These are phyloP conservation scores for Melampsora larici-populina DNA, from an alignment of 1,284 basidiomycete species.

Conservation along the genomic window DNA sequence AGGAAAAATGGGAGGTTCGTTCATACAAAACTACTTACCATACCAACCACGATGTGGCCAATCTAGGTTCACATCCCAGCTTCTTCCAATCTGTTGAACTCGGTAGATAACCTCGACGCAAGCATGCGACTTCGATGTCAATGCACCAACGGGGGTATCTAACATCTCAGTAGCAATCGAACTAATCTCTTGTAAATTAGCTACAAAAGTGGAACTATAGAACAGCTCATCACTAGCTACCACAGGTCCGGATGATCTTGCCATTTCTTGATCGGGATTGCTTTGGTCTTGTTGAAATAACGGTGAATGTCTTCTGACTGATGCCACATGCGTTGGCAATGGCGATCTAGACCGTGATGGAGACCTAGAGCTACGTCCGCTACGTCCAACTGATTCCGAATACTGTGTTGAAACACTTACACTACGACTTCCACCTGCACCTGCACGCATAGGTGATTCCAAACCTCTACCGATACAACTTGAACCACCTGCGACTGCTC, in stretches of 20 bases:
- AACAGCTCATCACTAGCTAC: slow-evolving; percentile 44
- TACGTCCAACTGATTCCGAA: slow-evolving; percentile 65
- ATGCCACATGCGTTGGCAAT: slow-evolving; percentile 59
- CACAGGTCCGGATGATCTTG: neutral
- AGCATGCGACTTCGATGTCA: slow-evolving; percentile 76
- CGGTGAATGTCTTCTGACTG: slow-evolving; percentile 56
- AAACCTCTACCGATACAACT: slow-evolving; percentile 44
- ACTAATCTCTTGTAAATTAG: slow-evolving; percentile 85
- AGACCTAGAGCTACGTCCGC: slow-evolving; percentile 92
- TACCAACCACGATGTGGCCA: slow-evolving; percentile 99
- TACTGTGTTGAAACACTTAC: slow-evolving; percentile 59
- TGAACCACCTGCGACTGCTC: slow-evolving; percentile 42
- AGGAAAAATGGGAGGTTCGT: neutral
- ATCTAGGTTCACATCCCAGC: slow-evolving; percentile 95
- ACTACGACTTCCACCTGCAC: slow-evolving; percentile 44
- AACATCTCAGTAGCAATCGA: slow-evolving; percentile 89
- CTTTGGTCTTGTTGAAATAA: slow-evolving; percentile 63
- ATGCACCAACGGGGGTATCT: slow-evolving; percentile 79
- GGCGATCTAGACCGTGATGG: slow-evolving; percentile 77
- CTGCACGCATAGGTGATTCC: slow-evolving; percentile 35
- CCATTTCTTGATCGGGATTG: slow-evolving; percentile 31
- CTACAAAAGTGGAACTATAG: slow-evolving; percentile 72
- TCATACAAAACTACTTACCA: slow-evolving; percentile 62
- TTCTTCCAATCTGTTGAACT: slow-evolving; percentile 82
- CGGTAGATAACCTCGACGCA: slow-evolving; percentile 83